A percentile compares a stretch with the other conserved stretches of the same genome.
phyloP scores from a whole-genome alignment of 345 rosid genomes.

The Arabidopsis suecica region DNA sequence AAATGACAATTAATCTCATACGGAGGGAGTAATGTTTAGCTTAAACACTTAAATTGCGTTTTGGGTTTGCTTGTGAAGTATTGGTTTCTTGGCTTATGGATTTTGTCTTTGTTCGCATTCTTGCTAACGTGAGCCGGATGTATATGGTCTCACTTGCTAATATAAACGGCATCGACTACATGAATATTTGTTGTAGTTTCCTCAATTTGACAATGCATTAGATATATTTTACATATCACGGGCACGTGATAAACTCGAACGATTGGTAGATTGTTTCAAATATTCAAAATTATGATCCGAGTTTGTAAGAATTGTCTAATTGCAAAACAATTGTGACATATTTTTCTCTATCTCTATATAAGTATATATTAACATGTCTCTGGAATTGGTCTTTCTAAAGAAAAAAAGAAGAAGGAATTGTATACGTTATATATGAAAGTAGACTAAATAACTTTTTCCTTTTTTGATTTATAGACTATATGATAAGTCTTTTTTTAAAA shows the following conservation, averaged over 20 bases:
- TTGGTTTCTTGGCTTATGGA: conserved; percentile 35
- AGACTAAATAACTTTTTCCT: no score
- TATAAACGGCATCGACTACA: not conserved
- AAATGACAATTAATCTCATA: no score
- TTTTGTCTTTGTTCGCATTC: conserved; percentile 21
- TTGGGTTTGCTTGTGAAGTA: conserved; percentile 26
- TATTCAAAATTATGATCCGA: not conserved
- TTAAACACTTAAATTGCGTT: not conserved
- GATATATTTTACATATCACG: no score
- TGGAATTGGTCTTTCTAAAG: not conserved
- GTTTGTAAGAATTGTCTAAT: not conserved
- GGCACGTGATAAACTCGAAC: no score
- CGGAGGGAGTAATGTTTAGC: conserved; percentile 20
- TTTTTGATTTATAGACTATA: no score
- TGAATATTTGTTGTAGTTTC: not conserved
- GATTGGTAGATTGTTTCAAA: not conserved
- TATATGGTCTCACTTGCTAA: conserved; percentile 1
- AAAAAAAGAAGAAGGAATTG: no score
- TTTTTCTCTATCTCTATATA: not conserved
- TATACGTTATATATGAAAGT: no score
- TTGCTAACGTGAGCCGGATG: not conserved
- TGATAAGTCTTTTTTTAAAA: no score
- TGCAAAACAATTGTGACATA: not conserved
- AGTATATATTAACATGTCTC: not conserved
- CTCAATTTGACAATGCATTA: not conserved